These are phyloP conservation scores for Pestalotiopsis sp. DNA, from an alignment of 2,329 filamentous ascomycete genomes.

Conservation along the genomic window DNA sequence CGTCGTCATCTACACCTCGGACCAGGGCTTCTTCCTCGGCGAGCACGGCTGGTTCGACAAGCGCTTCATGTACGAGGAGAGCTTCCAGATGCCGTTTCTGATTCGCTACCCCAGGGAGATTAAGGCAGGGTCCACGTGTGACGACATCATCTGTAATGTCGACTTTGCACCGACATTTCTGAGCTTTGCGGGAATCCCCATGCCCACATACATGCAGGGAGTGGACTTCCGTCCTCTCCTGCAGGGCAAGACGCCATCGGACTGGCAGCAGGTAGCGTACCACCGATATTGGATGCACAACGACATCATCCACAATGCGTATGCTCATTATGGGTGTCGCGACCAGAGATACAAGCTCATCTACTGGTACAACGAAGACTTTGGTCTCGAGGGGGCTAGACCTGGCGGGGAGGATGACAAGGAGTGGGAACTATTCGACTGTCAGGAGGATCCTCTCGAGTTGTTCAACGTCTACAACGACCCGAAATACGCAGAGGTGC, in stretches of 20 bases:
- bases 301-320: conserved; percentile 50
- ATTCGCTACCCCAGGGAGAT: conserved; percentile 49
- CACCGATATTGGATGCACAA: conserved; percentile 61
- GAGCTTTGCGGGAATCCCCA: conserved; percentile 42
- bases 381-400: conserved; percentile 48
- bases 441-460: conserved; percentile 50
- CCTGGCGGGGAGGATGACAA: conserved; percentile 41
- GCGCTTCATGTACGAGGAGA: conserved; percentile 61
- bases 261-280: conserved; percentile 55
- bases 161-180: conserved; percentile 56
- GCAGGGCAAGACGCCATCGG: conserved; percentile 34
- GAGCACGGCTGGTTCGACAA: conserved; percentile 63
- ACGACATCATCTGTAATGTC: conserved; percentile 56
- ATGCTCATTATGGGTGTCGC: conserved; percentile 55
- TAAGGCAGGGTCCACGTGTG: conserved; percentile 37
- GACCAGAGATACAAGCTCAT: conserved; percentile 55
- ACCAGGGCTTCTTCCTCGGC: conserved; percentile 59
- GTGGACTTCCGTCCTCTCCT: conserved; percentile 40
- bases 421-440: conserved; percentile 60
- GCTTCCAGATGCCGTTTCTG: conserved; percentile 59
- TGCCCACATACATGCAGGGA: conserved; percentile 56
- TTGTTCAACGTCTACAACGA: conserved; percentile 51
- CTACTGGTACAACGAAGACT: conserved; percentile 57
- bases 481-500: conserved; percentile 36
- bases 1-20: conserved; percentile 54